phyloP scores from a whole-genome alignment of 2,329 filamentous ascomycete genomes.

The Colletotrichum tamarilloi region DNA sequence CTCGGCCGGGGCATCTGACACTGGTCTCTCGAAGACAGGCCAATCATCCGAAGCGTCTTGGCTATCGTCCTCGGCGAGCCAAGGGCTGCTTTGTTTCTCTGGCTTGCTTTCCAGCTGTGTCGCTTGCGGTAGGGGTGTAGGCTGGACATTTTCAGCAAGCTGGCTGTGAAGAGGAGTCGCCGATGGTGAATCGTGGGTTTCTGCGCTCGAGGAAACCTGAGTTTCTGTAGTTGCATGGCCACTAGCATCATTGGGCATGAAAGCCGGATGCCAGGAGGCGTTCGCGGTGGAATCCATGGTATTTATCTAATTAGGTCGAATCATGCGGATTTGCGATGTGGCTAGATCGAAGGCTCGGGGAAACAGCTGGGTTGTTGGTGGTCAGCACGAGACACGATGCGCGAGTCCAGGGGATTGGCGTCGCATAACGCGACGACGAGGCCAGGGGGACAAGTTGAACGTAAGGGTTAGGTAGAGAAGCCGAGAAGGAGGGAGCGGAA shows the following conservation, averaged over 20 bases:
- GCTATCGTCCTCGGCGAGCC: conserved; percentile 16
- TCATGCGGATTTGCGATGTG: conserved; percentile 24
- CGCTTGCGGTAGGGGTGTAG: background rate
- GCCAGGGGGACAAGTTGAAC: background rate
- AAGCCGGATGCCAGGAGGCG: conserved; percentile 54
- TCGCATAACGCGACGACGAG: conserved; percentile 26
- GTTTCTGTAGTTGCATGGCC: conserved; percentile 33
- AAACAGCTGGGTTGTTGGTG: conserved; percentile 42
- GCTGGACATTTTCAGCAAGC: conserved; percentile 5
- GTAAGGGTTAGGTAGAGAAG: background rate
- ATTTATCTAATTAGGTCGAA: conserved; percentile 37
- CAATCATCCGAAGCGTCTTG: conserved; percentile 38
- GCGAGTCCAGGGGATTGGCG: conserved; percentile 22
- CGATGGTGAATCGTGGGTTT: background rate
- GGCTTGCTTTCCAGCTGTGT: background rate
- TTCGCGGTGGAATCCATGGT: conserved; percentile 50
- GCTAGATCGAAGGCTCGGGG: conserved; percentile 27
- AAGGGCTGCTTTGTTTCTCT: background rate
- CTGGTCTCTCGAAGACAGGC: conserved; percentile 37
- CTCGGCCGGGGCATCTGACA: background rate
- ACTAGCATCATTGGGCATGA: conserved; percentile 48
- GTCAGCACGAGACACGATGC: conserved; percentile 39
- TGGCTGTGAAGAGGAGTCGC: background rate
- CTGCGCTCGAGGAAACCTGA: conserved; percentile 3
- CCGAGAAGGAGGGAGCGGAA: background rate